Evolutionary conservation across 2,329 filamentous ascomycete genomes (phyloP).

Genomic region (Xylariaceae sp.): DNA sequence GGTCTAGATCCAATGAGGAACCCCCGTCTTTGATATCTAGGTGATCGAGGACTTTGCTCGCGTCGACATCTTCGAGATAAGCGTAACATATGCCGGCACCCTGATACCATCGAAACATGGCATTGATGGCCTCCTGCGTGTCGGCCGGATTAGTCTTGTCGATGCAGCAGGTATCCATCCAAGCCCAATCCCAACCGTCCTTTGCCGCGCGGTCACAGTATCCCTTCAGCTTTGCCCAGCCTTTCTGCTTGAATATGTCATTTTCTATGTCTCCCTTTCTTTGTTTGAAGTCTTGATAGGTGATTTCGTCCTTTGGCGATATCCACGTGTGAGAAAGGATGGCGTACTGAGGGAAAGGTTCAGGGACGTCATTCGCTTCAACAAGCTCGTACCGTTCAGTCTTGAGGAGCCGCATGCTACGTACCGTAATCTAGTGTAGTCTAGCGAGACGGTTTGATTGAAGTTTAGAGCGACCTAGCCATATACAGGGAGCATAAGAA

Average conservation of each 20-base stretch:
- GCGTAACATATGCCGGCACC: slow-evolving; percentile 18
- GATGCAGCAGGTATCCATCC: slow-evolving; percentile 27
- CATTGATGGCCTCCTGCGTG: slow-evolving; percentile 14
- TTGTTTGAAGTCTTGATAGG: slow-evolving; percentile 24
- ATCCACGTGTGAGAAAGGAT: slow-evolving; percentile 28
- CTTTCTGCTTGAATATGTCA: slow-evolving; percentile 22
- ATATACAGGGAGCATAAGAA: too few relatives aligned
- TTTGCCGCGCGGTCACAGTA: slow-evolving; percentile 21
- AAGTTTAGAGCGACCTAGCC: too few relatives aligned
- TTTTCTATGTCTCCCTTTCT: slow-evolving; percentile 19
- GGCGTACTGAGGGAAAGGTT: slow-evolving; percentile 16
- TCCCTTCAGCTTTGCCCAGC: slow-evolving; percentile 21
- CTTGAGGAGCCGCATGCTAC: slow-evolving; percentile 3
- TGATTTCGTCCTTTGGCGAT: slow-evolving; percentile 22
- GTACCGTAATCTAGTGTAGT: too few relatives aligned
- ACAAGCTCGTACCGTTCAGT: not conserved
- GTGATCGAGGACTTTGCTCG: not conserved
- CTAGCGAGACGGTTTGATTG: too few relatives aligned
- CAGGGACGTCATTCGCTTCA: not conserved
- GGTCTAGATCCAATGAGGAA: not conserved
- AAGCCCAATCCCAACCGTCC: slow-evolving; percentile 22
- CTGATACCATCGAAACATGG: slow-evolving; percentile 26
- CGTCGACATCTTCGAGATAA: slow-evolving; percentile 20
- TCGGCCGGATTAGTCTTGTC: slow-evolving; percentile 21
- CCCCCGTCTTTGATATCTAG: not conserved